Evolutionary conservation across 1,139 yeast species (phyloP).

Genomic region (Candida sp.): DNA sequence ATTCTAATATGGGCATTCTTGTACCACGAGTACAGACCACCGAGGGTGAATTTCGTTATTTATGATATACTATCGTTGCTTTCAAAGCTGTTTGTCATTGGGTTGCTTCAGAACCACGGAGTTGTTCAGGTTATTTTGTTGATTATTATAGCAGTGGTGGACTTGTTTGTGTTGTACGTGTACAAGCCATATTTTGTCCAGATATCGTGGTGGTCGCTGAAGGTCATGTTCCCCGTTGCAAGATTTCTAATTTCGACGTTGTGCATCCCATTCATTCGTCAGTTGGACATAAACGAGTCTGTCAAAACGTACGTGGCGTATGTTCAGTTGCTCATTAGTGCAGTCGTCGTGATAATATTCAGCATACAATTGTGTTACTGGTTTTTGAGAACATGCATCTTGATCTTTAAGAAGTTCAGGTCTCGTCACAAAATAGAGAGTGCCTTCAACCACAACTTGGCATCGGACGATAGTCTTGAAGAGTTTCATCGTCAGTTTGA

Average conservation of each 20-base stretch:
- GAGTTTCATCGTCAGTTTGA: slow-evolving; percentile 36
- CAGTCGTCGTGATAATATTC: slow-evolving; percentile 40
- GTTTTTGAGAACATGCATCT: slow-evolving; percentile 28
- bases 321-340: slow-evolving; percentile 44
- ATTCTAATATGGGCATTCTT: slow-evolving; percentile 52
- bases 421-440: slow-evolving; percentile 9
- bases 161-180: slow-evolving; percentile 31
- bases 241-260: slow-evolving; percentile 40
- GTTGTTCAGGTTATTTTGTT: slow-evolving; percentile 47
- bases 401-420: slow-evolving; percentile 21
- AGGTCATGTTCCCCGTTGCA: slow-evolving; percentile 40
- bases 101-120: slow-evolving; percentile 47
- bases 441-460: neutral
- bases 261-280: slow-evolving; percentile 44
- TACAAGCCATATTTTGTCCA: slow-evolving; percentile 46
- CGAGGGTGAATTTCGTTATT: slow-evolving; percentile 39
- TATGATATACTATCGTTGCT: slow-evolving; percentile 36
- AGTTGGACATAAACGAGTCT: slow-evolving; percentile 34
- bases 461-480: slow-evolving; percentile 18
- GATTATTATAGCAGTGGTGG: slow-evolving; percentile 36
- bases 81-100: slow-evolving; percentile 43
- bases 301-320: slow-evolving; percentile 44
- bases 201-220: slow-evolving; percentile 42
- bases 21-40: slow-evolving; percentile 50
- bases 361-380: slow-evolving; percentile 35